These are phyloP conservation scores for Phytophthora pseudosyringae DNA, from an alignment of 352 stramenopile genomes.

Conservation along the genomic window DNA sequence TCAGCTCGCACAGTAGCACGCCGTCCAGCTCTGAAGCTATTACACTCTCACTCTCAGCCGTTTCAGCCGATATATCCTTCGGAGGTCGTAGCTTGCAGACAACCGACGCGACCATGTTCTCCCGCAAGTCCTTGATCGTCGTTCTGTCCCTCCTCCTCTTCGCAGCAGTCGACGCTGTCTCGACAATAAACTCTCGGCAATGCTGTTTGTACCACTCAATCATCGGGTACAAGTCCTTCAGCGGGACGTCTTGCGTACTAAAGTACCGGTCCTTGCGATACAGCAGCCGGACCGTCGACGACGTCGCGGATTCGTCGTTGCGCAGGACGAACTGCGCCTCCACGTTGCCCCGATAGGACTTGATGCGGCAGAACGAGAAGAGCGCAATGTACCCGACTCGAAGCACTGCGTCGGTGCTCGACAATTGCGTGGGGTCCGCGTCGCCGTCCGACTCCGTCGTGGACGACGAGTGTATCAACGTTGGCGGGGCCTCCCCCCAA, in stretches of 20 bases:
- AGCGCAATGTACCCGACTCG: constrained; percentile 64
- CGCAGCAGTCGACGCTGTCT: neutral
- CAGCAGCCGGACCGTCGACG: constrained; percentile 61
- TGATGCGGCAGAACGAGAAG: constrained; percentile 57
- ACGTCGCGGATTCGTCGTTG: constrained; percentile 26
- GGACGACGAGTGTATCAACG: constrained; percentile 28
- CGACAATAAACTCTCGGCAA: constrained; percentile 46
- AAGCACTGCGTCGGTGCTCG: constrained; percentile 35
- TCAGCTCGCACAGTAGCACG: constrained; percentile 52
- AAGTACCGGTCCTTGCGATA: constrained; percentile 68
- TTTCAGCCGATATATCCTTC: neutral
- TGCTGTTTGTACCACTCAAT: constrained; percentile 75
- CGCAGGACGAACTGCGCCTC: constrained; percentile 56
- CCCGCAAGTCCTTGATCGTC: constrained; percentile 52
- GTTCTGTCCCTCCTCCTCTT: constrained; percentile 24
- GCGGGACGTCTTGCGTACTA: constrained; percentile 52
- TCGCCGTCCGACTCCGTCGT: constrained; percentile 10
- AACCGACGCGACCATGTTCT: constrained; percentile 65
- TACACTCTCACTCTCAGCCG: constrained; percentile 1
- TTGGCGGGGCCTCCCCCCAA: constrained; percentile 54
- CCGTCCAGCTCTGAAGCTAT: constrained; percentile 42
- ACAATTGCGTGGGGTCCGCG: constrained; percentile 37
- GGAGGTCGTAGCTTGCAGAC: constrained; percentile 41
- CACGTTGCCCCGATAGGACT: constrained; percentile 52
- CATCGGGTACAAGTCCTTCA: constrained; percentile 68